Evolutionary conservation across 75 land plant species (phyloP).

Genomic region (Picea glauca): DNA sequence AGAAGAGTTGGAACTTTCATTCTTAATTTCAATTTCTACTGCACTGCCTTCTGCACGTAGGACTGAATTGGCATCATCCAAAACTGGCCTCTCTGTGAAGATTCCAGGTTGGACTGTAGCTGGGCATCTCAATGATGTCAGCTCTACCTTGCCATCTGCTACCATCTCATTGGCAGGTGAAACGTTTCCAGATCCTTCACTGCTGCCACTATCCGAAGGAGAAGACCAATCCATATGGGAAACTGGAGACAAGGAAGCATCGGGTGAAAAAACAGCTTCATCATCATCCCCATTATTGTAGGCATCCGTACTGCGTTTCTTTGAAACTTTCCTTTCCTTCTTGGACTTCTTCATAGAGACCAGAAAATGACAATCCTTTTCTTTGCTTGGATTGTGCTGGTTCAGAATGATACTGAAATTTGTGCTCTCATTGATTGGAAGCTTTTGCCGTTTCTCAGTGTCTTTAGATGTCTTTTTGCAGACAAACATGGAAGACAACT

Average conservation of each 20-base stretch:
- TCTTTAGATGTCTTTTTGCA: constrained; percentile 24
- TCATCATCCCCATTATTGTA: constrained; percentile 44
- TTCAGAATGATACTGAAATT: constrained; percentile 61
- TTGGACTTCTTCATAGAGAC: constrained; percentile 61
- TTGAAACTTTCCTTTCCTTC: constrained; percentile 39
- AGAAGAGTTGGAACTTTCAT: constrained; percentile 24
- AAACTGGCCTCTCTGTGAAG: background rate
- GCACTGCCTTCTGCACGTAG: background rate
- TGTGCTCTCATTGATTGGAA: constrained; percentile 63
- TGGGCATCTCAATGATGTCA: constrained; percentile 1
- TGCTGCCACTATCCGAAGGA: constrained; percentile 3
- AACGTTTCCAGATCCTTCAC: constrained; percentile 6
- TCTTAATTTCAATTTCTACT: background rate
- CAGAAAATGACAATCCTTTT: constrained; percentile 55
- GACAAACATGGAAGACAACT: constrained; percentile 61
- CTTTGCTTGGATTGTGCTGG: constrained; percentile 57
- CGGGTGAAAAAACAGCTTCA: constrained; percentile 13
- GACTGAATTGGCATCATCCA: background rate
- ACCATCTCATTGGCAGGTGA: background rate
- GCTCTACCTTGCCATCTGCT: background rate
- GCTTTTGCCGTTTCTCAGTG: constrained; percentile 31
- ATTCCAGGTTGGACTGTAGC: constrained; percentile 6
- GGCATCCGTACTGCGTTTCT: constrained; percentile 37
- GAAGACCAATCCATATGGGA: constrained; percentile 7
- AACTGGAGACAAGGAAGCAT: constrained; percentile 1